A percentile compares a stretch with the other conserved stretches of the same genome.
Evolutionary conservation across 1,284 basidiomycete species (phyloP).

Genomic region (Trichosporon faecale): DNA sequence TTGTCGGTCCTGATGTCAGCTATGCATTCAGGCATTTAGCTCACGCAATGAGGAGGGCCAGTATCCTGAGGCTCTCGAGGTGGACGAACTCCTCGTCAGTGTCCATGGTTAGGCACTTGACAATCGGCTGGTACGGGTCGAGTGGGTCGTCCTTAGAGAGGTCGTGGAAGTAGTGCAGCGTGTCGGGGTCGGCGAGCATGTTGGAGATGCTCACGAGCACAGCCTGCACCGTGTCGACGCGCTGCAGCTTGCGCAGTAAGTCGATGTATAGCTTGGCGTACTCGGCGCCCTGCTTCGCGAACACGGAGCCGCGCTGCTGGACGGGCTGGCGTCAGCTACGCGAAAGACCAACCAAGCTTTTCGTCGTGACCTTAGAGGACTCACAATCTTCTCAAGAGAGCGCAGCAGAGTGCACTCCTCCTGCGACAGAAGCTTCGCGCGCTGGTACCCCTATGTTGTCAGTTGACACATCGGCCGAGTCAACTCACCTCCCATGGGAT

Average conservation of each 20-base stretch:
- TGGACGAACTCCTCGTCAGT: slow-evolving; percentile 81
- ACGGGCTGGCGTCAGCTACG: slow-evolving; percentile 56
- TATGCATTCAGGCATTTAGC: slow-evolving; percentile 20
- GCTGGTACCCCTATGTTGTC: slow-evolving; percentile 75
- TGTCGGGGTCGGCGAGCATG: slow-evolving; percentile 60
- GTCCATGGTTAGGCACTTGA: slow-evolving; percentile 78
- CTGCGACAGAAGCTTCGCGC: slow-evolving; percentile 81
- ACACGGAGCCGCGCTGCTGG: slow-evolving; percentile 67
- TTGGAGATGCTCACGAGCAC: slow-evolving; percentile 88
- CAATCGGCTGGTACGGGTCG: slow-evolving; percentile 76
- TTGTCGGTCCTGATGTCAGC: slow-evolving; percentile 42
- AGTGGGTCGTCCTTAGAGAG: slow-evolving; percentile 57
- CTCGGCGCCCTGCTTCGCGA: slow-evolving; percentile 71
- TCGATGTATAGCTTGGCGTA: slow-evolving; percentile 89
- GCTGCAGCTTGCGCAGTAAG: slow-evolving; percentile 85
- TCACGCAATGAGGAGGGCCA: slow-evolving; percentile 77
- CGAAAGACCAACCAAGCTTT: too few species aligned
- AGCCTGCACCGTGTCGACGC: slow-evolving; percentile 90
- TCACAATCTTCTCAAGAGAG: slow-evolving; percentile 69
- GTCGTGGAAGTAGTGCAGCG: slow-evolving; percentile 63
- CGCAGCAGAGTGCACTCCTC: slow-evolving; percentile 90
- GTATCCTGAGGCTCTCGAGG: slow-evolving; percentile 80
- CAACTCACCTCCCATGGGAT: slow-evolving; percentile 89
- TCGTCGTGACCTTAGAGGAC: slow-evolving; percentile 12
- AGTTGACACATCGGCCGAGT: neutral